Evolutionary conservation across 495 filamentous ascomycete genomes (phyloP).

Genomic region (Penicillium bovifimosum): DNA sequence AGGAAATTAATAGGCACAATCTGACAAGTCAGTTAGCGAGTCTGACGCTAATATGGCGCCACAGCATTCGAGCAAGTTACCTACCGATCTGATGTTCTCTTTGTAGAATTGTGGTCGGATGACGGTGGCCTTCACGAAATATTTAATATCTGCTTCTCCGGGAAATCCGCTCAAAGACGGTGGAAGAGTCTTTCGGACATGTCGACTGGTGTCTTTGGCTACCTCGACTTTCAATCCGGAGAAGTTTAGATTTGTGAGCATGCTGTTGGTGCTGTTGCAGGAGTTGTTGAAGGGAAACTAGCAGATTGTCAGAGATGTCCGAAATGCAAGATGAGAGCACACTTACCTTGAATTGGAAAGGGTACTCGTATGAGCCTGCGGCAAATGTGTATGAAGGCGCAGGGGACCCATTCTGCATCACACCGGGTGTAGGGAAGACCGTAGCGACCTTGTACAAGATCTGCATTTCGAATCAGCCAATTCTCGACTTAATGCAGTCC

Average conservation of each 20-base stretch:
- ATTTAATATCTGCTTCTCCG: slow-evolving; percentile 79
- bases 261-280: slow-evolving; percentile 59
- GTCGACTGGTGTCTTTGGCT: slow-evolving; percentile 49
- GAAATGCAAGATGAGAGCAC: not conserved
- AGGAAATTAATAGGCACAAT: slow-evolving; percentile 69
- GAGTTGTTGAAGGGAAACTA: slow-evolving; percentile 86
- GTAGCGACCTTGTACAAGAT: slow-evolving; percentile 60
- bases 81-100: slow-evolving; percentile 69
- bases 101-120: slow-evolving; percentile 75
- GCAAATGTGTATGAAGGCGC: slow-evolving; percentile 58
- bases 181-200: slow-evolving; percentile 83
- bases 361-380: slow-evolving; percentile 78
- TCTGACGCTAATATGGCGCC: not conserved
- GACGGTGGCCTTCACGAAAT: slow-evolving; percentile 89
- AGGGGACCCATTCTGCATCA: slow-evolving; percentile 41
- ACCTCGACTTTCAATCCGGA: slow-evolving; percentile 52
- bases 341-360: slow-evolving; percentile 80
- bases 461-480: slow-evolving; percentile 31
- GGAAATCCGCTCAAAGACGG: slow-evolving; percentile 80
- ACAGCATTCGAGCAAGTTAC: slow-evolving; percentile 12
- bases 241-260: slow-evolving; percentile 52
- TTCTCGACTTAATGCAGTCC: not conserved
- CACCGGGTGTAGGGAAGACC: slow-evolving; percentile 56
- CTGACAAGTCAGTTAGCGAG: slow-evolving; percentile 28
- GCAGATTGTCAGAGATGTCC: not conserved